Evolutionary conservation across 148 eudicot species (phyloP), one percentile per base, ranked within the genome.

Genomic region (Fagopyrum homotropicum): DNA sequence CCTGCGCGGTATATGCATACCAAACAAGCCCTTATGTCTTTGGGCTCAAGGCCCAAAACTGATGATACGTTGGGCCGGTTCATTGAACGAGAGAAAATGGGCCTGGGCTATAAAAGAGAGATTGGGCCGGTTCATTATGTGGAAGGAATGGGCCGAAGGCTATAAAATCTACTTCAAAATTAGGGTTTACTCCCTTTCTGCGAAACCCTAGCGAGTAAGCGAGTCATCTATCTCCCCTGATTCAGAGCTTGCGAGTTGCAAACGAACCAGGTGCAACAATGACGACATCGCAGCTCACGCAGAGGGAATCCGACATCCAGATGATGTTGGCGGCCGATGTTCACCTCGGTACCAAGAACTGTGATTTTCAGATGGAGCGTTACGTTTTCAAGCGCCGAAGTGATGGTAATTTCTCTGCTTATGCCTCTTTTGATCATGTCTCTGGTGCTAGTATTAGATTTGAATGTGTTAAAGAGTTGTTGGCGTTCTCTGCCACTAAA

Each of bases 311-410:
- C 29, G 89, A 84, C 75, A 77, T 84, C 2, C 81, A 73, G 55
- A 77, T 81, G 84, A 83, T 86, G 88, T 61, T 86, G 56, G 83
- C 86, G 15, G 84, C 86, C 6, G 77, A 83, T 35, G 85, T 79
- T 48, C 88, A 85, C 40, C 79, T 85, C 49, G 88, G 88, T 17
- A 86, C 88, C 64, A 86, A 86, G 55, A 86, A 86, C 69, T 86
- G 88, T 57, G 84, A 86, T 50, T 85, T 81, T 30, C 88, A 85
- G 75, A 85, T 85, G 88, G 88, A 85, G 59, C 88, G 88, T 63
- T 86, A 83, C 76, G 79, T 82, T 70, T 82, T 79, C 77, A 81
- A 81, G 73, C 86, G 89, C 78, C 86, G 89, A 49, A 77, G 78
- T 35, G 89, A 86, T 69, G 89, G 89, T 86, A 45, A 7, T 5